phyloP scores from a whole-genome alignment of 2,329 filamentous ascomycete species.

The Pyrenochaeta sp. region DNA sequence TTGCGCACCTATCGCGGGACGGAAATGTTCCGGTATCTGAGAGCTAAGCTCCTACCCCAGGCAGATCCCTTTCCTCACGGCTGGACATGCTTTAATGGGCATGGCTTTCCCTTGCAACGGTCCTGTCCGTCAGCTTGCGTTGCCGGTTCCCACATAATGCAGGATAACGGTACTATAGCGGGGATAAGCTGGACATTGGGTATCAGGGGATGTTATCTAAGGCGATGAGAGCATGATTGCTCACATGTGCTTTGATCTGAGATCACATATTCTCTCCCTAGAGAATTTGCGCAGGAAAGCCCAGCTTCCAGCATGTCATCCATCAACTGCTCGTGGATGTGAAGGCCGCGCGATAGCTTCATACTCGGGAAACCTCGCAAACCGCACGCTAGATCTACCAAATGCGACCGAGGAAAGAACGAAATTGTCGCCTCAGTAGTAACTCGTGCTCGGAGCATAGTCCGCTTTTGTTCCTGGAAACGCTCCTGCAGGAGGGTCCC shows the following conservation, averaged over 20 bases:
- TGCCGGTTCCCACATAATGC: not conserved
- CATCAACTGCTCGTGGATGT: not conserved
- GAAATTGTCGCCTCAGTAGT: constrained; percentile 34
- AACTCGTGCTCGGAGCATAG: constrained; percentile 39
- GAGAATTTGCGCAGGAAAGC: not conserved
- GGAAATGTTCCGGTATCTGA: constrained; percentile 14
- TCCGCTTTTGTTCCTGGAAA: constrained; percentile 48
- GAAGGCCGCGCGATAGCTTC: not conserved
- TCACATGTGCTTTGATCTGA: not conserved
- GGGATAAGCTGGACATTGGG: constrained; percentile 5
- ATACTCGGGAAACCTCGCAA: not conserved
- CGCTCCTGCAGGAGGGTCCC: constrained; percentile 40
- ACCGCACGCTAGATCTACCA: not conserved
- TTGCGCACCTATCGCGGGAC: not conserved
- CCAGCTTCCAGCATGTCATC: not conserved
- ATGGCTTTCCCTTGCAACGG: constrained; percentile 15
- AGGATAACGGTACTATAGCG: constrained; percentile 6
- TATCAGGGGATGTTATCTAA: constrained; percentile 2
- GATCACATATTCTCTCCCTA: not conserved
- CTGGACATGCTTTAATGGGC: constrained; percentile 23
- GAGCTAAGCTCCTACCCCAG: constrained; percentile 7
- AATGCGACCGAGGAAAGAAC: not conserved
- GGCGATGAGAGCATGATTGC: not conserved
- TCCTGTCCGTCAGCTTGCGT: constrained; percentile 4
- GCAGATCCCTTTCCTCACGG: constrained; percentile 11